phyloP scores from a whole-genome alignment of 495 filamentous ascomycete genomes.

The Rhizodiscina lignyota region DNA sequence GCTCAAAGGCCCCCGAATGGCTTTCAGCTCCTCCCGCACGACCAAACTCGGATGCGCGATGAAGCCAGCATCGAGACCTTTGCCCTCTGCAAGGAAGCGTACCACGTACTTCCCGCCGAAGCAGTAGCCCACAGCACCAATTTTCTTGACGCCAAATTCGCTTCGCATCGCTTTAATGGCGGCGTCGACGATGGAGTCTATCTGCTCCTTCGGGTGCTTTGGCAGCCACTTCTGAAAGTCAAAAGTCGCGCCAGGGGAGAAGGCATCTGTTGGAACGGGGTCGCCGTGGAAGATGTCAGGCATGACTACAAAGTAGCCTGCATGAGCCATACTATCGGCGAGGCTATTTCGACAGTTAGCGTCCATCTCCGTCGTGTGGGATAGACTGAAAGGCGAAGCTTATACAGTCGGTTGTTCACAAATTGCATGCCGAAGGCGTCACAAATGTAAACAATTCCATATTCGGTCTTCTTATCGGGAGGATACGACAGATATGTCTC shows the following conservation, averaged over 20 bases:
- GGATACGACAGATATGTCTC: too few species aligned
- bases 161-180: slow-evolving; percentile 40
- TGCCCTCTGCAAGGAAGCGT: slow-evolving; percentile 24
- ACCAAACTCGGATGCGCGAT: slow-evolving; percentile 66
- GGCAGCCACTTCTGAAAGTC: slow-evolving; percentile 44
- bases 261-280: slow-evolving; percentile 24
- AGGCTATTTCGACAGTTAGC: too few species aligned
- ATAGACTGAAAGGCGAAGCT: too few species aligned
- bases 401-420: too few species aligned
- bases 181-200: slow-evolving; percentile 49
- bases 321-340: not conserved
- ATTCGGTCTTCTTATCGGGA: too few species aligned
- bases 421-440: too few species aligned
- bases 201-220: slow-evolving; percentile 21
- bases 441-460: too few species aligned
- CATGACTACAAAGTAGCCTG: slow-evolving; percentile 58
- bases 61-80: slow-evolving; percentile 45
- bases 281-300: slow-evolving; percentile 70
- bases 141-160: slow-evolving; percentile 40
- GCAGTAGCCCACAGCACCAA: slow-evolving; percentile 66
- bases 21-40: slow-evolving; percentile 55
- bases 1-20: slow-evolving; percentile 52
- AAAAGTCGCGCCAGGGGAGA: slow-evolving; percentile 40
- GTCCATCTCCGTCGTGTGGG: too few species aligned
- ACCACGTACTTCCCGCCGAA: slow-evolving; percentile 49